Percentiles rank a stretch among this genome's conserved stretches.
phyloP scores from a whole-genome alignment of 1,139 yeast genomes.

The Sugiyamaella novakii region DNA sequence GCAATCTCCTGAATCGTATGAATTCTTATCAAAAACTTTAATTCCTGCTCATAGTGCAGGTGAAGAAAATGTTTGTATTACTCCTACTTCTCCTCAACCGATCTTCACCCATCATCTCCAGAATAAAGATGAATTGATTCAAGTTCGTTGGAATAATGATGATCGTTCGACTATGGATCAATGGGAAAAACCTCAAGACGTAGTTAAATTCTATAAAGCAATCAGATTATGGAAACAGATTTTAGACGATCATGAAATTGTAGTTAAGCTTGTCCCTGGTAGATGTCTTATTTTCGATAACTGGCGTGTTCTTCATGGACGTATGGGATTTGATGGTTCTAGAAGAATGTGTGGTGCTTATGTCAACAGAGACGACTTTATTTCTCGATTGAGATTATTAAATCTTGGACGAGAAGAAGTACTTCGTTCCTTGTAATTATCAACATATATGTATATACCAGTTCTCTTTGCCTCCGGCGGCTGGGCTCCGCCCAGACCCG shows the following conservation, averaged over 20 bases:
- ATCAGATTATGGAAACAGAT: conserved; percentile 59
- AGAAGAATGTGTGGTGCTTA: conserved; percentile 80
- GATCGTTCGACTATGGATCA: conserved; percentile 69
- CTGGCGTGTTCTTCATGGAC: conserved; percentile 75
- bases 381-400: conserved; percentile 56
- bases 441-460: neutral
- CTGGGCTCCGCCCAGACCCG: no score
- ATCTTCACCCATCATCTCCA: conserved; percentile 57
- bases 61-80: conserved; percentile 66
- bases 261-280: conserved; percentile 65
- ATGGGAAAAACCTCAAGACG: conserved; percentile 57
- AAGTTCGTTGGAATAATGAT: conserved; percentile 75
- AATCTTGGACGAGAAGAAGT: conserved; percentile 57
- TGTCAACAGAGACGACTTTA: conserved; percentile 68
- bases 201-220: conserved; percentile 62
- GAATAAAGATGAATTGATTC: conserved; percentile 55
- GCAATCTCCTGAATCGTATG: conserved; percentile 57
- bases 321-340: conserved; percentile 69
- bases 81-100: conserved; percentile 60
- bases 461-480: no score
- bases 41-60: conserved; percentile 82
- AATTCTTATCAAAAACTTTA: conserved; percentile 54
- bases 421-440: conserved; percentile 44
- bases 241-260: conserved; percentile 58
- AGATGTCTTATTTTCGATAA: conserved; percentile 71